These are phyloP conservation scores for Sporothrix luriei DNA, from an alignment of 2,329 filamentous ascomycete genomes.

Conservation along the genomic window DNA sequence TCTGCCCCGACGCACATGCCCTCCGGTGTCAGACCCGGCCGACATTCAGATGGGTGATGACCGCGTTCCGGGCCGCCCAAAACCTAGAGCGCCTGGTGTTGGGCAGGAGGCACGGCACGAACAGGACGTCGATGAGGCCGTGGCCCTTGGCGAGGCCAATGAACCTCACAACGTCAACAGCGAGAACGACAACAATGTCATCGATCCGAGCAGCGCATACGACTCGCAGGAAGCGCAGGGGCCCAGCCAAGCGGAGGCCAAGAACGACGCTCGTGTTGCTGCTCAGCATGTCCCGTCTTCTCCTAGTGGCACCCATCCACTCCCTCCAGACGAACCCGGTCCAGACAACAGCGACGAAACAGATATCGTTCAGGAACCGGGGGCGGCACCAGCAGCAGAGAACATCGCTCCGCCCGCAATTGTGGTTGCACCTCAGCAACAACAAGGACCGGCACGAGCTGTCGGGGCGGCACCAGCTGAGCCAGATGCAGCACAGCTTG, in stretches of 20 bases:
- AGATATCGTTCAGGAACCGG: background rate
- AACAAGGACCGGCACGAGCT: background rate
- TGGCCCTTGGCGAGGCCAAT: background rate
- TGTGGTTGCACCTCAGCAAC: background rate
- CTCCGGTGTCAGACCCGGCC: background rate
- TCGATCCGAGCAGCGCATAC: background rate
- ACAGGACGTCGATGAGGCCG: background rate
- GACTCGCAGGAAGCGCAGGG: background rate
- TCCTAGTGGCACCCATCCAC: background rate
- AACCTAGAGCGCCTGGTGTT: background rate
- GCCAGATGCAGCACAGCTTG: background rate
- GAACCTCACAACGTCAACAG: too few relatives aligned
- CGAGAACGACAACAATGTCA: background rate
- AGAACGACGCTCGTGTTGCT: background rate
- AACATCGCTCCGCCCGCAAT: background rate
- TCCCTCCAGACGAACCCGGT: background rate
- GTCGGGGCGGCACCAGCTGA: background rate
- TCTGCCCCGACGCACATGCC: conserved; percentile 37
- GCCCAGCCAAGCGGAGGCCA: background rate
- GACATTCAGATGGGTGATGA: conserved; percentile 1
- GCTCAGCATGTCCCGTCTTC: background rate
- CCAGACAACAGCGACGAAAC: background rate
- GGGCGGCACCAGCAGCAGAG: background rate
- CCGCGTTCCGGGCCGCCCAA: background rate
- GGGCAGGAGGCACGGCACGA: too few relatives aligned